A percentile compares a stretch with the other conserved stretches of the same genome.
These are phyloP conservation scores for Forsythia suspensa DNA, from an alignment of 257 asterid species.

Conservation along the genomic window DNA sequence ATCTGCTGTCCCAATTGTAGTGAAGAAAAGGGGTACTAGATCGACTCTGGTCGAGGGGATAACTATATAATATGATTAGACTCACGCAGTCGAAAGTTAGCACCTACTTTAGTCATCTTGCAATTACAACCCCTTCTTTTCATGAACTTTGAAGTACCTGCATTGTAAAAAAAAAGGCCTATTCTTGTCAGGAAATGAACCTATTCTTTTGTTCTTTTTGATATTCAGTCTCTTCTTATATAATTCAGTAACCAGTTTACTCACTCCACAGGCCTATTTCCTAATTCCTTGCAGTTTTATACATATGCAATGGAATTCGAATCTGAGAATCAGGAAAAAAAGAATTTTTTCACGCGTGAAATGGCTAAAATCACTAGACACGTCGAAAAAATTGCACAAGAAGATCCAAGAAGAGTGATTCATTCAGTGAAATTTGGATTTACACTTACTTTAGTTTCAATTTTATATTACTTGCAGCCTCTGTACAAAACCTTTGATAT, in stretches of 20 bases:
- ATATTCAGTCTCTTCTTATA: background rate
- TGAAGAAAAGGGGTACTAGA: background rate
- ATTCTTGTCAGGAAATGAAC: background rate
- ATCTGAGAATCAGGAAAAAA: background rate
- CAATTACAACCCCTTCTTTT: background rate
- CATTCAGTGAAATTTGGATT: constrained; percentile 16
- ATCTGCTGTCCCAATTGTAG: too few species aligned
- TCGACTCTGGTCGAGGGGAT: background rate
- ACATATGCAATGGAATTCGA: background rate
- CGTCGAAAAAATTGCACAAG: constrained; percentile 1
- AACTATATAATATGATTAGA: background rate
- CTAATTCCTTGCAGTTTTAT: background rate
- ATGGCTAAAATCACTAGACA: background rate
- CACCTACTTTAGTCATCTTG: background rate
- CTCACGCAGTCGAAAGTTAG: background rate
- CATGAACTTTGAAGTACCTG: background rate
- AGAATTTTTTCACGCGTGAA: background rate
- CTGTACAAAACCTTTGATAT: constrained; percentile 59
- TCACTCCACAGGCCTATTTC: background rate
- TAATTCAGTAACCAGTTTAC: background rate
- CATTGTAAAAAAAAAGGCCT: background rate
- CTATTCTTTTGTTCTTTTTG: background rate
- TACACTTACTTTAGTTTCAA: constrained; percentile 57
- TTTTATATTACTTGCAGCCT: constrained; percentile 68
- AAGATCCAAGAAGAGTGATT: constrained; percentile 22